Conservation (phyloP, 2,329 filamentous ascomycete species). For the Thermomyces lanuginosus region DNA sequence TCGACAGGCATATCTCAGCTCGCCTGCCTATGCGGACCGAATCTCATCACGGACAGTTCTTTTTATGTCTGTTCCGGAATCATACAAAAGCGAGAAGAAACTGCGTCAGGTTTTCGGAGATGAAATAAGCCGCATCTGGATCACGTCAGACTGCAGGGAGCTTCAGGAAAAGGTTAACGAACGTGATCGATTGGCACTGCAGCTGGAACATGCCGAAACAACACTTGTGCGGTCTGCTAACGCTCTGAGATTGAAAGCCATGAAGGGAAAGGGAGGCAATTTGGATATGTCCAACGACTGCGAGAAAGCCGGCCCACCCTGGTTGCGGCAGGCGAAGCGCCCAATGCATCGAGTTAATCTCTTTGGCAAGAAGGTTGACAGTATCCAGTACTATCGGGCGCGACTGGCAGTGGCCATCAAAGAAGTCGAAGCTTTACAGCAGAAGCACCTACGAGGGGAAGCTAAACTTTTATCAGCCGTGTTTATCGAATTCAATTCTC, state of each 20-base stretch:
- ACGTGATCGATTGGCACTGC: constrained; percentile 59
- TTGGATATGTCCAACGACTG: constrained; percentile 14
- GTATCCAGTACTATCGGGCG: constrained; percentile 67
- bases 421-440: constrained; percentile 50
- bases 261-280: constrained; percentile 17
- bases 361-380: constrained; percentile 72
- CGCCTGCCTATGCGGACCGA: constrained; percentile 64
- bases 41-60: constrained; percentile 81
- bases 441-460: constrained; percentile 46
- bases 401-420: constrained; percentile 58
- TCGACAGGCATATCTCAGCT: constrained; percentile 77
- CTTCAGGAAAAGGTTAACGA: constrained; percentile 64
- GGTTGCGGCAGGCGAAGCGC: constrained; percentile 35
- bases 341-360: constrained; percentile 58
- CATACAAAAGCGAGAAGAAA: constrained; percentile 58
- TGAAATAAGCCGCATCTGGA: constrained; percentile 68
- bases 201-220: constrained; percentile 75
- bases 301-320: constrained; percentile 14
- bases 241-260: constrained; percentile 46
- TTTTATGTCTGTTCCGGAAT: constrained; percentile 65
- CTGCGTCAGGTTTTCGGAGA: constrained; percentile 67
- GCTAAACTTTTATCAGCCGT: constrained; percentile 54
- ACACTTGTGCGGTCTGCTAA: constrained; percentile 68
- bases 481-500: constrained; percentile 75
- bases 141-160: constrained; percentile 58